phyloP scores from a whole-genome alignment of 2,329 filamentous ascomycete genomes.

The Truncatella angustata region DNA sequence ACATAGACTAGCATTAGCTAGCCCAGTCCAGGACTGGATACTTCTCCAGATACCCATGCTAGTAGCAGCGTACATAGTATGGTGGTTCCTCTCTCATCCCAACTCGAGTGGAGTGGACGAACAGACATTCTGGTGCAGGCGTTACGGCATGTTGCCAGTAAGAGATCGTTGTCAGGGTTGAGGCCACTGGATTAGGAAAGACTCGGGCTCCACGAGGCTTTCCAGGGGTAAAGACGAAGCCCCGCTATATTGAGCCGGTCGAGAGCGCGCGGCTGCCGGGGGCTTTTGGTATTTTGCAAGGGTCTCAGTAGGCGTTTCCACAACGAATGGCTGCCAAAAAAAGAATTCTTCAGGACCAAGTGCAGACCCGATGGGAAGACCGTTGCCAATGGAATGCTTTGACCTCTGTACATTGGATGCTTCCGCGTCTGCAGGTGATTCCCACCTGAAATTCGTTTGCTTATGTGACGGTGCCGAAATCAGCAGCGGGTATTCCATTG shows the following conservation, averaged over 20 bases:
- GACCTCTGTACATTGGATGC: background rate
- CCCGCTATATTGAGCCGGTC: slow-evolving; percentile 16
- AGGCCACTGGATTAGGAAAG: slow-evolving; percentile 9
- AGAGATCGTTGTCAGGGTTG: background rate
- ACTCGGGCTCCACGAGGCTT: slow-evolving; percentile 15
- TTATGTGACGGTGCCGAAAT: background rate
- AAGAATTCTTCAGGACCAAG: slow-evolving; percentile 1
- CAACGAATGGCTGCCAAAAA: slow-evolving; percentile 1
- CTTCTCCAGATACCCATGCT: slow-evolving; percentile 21
- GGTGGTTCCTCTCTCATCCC: slow-evolving; percentile 13
- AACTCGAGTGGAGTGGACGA: slow-evolving; percentile 15
- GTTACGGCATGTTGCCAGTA: slow-evolving; percentile 4
- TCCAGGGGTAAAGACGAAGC: slow-evolving; percentile 3
- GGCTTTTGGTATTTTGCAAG: slow-evolving; percentile 15
- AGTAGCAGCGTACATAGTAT: slow-evolving; percentile 1
- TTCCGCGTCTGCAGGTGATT: background rate
- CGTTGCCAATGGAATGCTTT: slow-evolving; percentile 1
- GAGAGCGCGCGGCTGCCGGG: slow-evolving; percentile 28
- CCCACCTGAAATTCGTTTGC: slow-evolving; percentile 3
- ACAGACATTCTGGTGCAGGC: slow-evolving; percentile 3
- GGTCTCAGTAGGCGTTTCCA: background rate
- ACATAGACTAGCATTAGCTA: slow-evolving; percentile 16
- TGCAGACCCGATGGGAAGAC: background rate
- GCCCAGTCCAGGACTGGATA: slow-evolving; percentile 21
- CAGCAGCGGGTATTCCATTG: background rate